These are phyloP conservation scores for Isoetes taiwanensis DNA, from an alignment of 75 land plant genomes.

Conservation along the genomic window DNA sequence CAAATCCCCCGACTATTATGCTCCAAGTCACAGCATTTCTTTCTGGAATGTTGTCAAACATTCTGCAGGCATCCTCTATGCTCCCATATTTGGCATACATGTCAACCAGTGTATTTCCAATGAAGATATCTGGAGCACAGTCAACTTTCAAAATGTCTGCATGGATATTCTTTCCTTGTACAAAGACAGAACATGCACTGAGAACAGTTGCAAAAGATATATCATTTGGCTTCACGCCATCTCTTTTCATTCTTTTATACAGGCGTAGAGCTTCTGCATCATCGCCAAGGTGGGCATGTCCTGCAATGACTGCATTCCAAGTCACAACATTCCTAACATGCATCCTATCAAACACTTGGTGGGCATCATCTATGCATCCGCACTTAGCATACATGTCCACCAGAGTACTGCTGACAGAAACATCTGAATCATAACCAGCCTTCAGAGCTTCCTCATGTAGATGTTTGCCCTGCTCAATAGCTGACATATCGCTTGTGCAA, in stretches of 20 bases:
- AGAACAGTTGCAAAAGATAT: too few species aligned
- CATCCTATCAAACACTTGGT: conserved; percentile 29
- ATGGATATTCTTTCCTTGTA: conserved; percentile 50
- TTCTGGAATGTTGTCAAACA: conserved; percentile 30
- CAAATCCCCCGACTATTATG: conserved; percentile 48
- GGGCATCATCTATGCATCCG: conserved; percentile 34
- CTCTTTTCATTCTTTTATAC: not conserved
- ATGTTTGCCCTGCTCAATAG: conserved; percentile 11
- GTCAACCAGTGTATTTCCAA: conserved; percentile 47
- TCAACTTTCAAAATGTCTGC: conserved; percentile 25
- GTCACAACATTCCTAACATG: conserved; percentile 56
- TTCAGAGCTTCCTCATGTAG: conserved; percentile 39
- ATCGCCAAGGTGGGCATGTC: conserved; percentile 30
- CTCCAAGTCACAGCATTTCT: conserved; percentile 59
- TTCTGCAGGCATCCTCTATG: conserved; percentile 36
- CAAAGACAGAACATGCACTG: too few species aligned
- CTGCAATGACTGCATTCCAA: conserved; percentile 53
- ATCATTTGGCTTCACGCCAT: not conserved
- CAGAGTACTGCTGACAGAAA: conserved; percentile 37
- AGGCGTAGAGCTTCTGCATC: not conserved
- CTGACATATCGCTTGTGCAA: conserved; percentile 32
- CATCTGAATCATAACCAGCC: conserved; percentile 20
- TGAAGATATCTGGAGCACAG: conserved; percentile 27
- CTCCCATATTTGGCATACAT: conserved; percentile 55
- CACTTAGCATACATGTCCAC: conserved; percentile 40